Evolutionary conservation across 176 grass and related monocot genomes (phyloP).

Genomic region (Avena eriantha): DNA sequence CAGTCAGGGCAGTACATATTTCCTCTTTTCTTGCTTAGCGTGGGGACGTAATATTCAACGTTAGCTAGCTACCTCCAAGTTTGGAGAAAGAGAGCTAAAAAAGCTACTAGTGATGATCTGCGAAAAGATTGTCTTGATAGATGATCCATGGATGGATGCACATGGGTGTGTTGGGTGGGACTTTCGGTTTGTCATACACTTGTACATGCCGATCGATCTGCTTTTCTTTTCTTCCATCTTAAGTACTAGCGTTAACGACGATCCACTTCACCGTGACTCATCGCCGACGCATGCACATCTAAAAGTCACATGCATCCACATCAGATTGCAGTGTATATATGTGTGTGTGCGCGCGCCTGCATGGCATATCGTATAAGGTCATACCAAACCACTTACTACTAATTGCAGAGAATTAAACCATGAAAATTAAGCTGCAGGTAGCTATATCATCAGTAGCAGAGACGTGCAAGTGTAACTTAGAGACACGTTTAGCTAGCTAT

Average conservation of each 20-base stretch:
- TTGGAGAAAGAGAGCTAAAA: slow-evolving; percentile 2
- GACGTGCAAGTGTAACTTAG: not conserved
- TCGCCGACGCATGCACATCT: not conserved
- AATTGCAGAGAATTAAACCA: not conserved
- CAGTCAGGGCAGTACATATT: not conserved
- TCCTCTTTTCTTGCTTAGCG: not conserved
- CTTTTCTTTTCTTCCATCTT: slow-evolving; percentile 32
- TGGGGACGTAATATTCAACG: not conserved
- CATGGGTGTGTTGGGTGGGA: slow-evolving; percentile 43
- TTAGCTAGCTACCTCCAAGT: slow-evolving; percentile 13
- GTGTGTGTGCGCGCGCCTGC: not conserved
- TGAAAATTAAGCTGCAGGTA: not conserved
- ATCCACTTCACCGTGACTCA: slow-evolving; percentile 41
- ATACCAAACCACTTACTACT: not conserved
- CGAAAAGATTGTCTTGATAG: not conserved
- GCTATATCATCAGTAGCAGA: not conserved
- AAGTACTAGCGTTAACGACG: not conserved
- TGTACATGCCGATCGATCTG: not conserved
- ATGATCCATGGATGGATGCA: slow-evolving; percentile 2
- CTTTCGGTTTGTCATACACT: slow-evolving; percentile 15
- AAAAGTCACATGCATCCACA: not conserved
- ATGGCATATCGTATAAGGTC: not conserved
- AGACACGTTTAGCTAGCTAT: not conserved
- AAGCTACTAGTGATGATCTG: slow-evolving; percentile 33
- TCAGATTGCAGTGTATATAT: slow-evolving; percentile 6